A percentile compares a stretch with the other conserved stretches of the same genome.
These are phyloP conservation scores for Lactarius indigo DNA, from an alignment of 768 basidiomycete species.

Conservation along the genomic window DNA sequence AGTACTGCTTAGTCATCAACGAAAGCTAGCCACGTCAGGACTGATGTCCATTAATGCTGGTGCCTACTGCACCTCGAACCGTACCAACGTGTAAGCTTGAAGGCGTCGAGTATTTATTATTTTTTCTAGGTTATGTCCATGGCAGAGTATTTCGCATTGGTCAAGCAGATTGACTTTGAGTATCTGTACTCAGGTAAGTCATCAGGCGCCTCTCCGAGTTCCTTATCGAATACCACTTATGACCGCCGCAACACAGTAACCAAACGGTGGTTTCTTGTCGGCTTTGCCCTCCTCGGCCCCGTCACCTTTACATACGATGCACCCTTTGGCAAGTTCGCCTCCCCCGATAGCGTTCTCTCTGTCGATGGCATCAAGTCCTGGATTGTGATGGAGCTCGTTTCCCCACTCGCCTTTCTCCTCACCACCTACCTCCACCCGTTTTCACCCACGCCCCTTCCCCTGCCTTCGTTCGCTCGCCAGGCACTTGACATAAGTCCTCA, in stretches of 20 bases:
- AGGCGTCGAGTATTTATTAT: not conserved
- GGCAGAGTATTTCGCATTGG: constrained; percentile 7
- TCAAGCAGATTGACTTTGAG: constrained; percentile 17
- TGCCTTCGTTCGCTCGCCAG: constrained; percentile 40
- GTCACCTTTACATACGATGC: constrained; percentile 57
- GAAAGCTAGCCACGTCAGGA: not conserved
- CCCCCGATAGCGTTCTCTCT: constrained; percentile 44
- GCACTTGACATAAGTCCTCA: constrained; percentile 12
- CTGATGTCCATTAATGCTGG: not conserved
- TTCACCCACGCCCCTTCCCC: constrained; percentile 33
- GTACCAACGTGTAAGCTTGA: not conserved
- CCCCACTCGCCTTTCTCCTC: constrained; percentile 53
- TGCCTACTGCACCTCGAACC: not conserved
- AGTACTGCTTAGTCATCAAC: not conserved
- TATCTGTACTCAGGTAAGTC: constrained; percentile 21
- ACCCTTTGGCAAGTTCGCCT: constrained; percentile 77
- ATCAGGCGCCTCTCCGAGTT: not conserved
- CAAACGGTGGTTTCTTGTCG: constrained; percentile 21
- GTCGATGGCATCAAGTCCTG: constrained; percentile 59
- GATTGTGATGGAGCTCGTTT: constrained; percentile 74
- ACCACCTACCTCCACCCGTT: constrained; percentile 49
- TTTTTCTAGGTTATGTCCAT: not conserved
- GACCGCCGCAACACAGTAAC: not conserved
- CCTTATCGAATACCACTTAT: not conserved
- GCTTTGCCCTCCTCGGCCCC: constrained; percentile 29